Base-by-base conservation (phyloP, 768 basidiomycete genomes). In the Leccinum barrowsii region DNA sequence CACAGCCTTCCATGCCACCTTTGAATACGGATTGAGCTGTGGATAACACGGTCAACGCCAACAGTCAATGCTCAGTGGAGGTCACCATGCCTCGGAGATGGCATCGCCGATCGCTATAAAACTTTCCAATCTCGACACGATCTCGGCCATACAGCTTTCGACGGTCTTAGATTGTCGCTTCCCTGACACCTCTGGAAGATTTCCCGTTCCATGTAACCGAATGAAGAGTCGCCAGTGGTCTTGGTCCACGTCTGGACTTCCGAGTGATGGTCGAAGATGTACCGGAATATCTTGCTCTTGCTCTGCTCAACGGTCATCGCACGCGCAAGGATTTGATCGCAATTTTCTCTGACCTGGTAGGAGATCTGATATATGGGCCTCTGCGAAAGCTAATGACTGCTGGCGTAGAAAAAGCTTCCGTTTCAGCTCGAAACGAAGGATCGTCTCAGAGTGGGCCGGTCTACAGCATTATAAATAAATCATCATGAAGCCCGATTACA, bases 1-100 rank as follows among this genome's bases (percentile, higher is more conserved):
- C 10, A 59, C 63, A 5, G 56, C 24, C 61, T 61, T 73, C 73
- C 73, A 73, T 8, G 71, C 64, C 19, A 74, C 26, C 26, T 64
- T 63, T 42, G 59, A 56, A 32, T 65, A 65, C 12, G 72, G 72
- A 56, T 73, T 35, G 17, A 73, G 19, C 71, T 73, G 47, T 1
- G 19, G 26, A 11, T 5, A 13, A 4, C 1, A 8, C 10, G 17
- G 13, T 65, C 5, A 30, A 24, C n/a, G 17, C 21, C 8, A 19
- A 42, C 13, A n/a, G 12, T 40, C 3, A 5, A 42, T 13, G 22
- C 28, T 30, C 24, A 1, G 35, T 11, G 26, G 46, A 2, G 6
- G 17, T n/a, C 0, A 28, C 42, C 46, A 19, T 48, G 68, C 71
- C 55, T 73, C 63, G 4, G 67, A 55, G 21, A 66, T 30, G 3